phyloP scores from a whole-genome alignment of 495 filamentous ascomycete genomes.

The Parathielavia appendiculata region DNA sequence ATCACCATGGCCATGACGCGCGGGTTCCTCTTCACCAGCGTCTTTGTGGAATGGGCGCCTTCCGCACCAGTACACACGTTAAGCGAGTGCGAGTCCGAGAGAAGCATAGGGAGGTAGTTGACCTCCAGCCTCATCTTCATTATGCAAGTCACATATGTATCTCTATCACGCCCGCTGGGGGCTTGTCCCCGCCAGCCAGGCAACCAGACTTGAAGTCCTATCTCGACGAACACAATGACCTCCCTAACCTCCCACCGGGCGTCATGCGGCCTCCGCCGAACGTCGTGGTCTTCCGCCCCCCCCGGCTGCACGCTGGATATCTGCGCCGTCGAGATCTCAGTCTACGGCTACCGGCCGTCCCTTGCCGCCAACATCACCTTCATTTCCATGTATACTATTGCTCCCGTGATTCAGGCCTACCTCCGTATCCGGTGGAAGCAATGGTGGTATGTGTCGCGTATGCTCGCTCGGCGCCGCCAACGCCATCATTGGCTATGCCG shows the following conservation, averaged over 20 bases:
- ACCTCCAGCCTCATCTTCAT: no score
- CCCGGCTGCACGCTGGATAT: conserved; percentile 31
- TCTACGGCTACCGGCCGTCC: conserved; percentile 25
- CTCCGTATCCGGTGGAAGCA: conserved; percentile 34
- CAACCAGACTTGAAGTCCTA: background rate
- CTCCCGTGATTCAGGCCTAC: conserved; percentile 13
- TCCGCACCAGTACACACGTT: background rate
- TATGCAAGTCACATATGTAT: no score
- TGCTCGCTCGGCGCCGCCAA: conserved; percentile 28
- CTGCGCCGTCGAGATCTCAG: conserved; percentile 21
- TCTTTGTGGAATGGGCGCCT: background rate
- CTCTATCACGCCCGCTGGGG: background rate
- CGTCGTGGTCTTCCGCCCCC: conserved; percentile 21
- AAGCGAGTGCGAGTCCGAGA: background rate
- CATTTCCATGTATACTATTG: conserved; percentile 19
- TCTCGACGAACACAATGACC: background rate
- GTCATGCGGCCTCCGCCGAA: conserved; percentile 5
- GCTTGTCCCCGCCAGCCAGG: background rate
- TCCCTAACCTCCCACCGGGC: background rate
- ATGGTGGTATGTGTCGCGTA: conserved; percentile 31
- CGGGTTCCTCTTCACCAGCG: no score
- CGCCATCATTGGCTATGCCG: conserved; percentile 42
- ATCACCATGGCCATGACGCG: no score
- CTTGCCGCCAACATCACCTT: conserved; percentile 23
- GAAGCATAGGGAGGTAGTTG: no score